Percentiles rank a stretch among this genome's conserved stretches.
phyloP scores from a whole-genome alignment of 1,284 basidiomycete species.

The Boletus smithii region DNA sequence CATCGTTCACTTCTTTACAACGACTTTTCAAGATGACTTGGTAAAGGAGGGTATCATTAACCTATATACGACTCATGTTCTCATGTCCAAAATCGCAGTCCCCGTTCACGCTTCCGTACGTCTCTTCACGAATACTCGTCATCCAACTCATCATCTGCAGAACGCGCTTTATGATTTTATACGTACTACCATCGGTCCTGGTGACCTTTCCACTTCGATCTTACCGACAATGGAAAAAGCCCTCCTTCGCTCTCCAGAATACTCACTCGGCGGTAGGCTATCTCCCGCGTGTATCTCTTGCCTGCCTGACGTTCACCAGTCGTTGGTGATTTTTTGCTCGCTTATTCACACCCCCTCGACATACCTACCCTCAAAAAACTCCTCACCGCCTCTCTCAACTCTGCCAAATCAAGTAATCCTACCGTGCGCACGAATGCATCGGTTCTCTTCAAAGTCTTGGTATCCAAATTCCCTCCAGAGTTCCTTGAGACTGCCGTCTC shows the following conservation, averaged over 20 bases:
- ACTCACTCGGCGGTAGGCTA: constrained; percentile 54
- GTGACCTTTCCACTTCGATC: constrained; percentile 50
- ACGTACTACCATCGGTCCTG: constrained; percentile 43
- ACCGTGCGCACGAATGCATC: constrained; percentile 59
- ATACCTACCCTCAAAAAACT: constrained; percentile 58
- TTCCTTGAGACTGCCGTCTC: constrained; percentile 46
- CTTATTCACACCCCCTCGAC: constrained; percentile 56
- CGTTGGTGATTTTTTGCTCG: constrained; percentile 51
- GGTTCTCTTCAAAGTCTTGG: constrained; percentile 58
- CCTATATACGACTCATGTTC: constrained; percentile 49
- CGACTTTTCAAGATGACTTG: not conserved
- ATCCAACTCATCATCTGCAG: constrained; percentile 32
- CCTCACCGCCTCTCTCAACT: constrained; percentile 62
- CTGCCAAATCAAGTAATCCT: constrained; percentile 76
- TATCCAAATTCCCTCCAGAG: constrained; percentile 34
- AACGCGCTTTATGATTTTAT: constrained; percentile 61
- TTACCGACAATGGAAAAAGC: constrained; percentile 73
- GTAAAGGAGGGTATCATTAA: constrained; percentile 48
- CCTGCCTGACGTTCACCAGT: constrained; percentile 37
- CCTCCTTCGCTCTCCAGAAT: constrained; percentile 69
- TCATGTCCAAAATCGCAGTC: constrained; percentile 57
- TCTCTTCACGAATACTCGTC: constrained; percentile 3
- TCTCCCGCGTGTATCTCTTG: not conserved
- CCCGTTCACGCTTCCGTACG: constrained; percentile 50
- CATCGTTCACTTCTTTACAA: not conserved